Evolutionary conservation across 106 monocot species (phyloP), one percentile per base, ranked within the genome.

Genomic region (Ottelia alismoides): DNA sequence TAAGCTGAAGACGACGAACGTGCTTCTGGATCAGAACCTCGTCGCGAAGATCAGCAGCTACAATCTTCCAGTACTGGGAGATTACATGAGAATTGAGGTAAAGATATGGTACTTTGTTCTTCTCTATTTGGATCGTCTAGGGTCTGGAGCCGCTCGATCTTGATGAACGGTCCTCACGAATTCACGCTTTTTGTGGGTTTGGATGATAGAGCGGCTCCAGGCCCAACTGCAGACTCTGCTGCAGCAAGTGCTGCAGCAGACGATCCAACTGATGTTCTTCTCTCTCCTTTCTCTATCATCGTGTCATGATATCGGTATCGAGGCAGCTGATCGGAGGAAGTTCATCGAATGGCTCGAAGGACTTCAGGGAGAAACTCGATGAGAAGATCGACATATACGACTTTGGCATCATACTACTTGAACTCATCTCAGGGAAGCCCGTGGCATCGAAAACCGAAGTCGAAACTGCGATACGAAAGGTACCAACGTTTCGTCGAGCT

Each of bases 381-480:
- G 94, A 85, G 63, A 89, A 96, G 70, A 58, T 74, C n/a, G 96
- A 96, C 67, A 74, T 96, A 30, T 82, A 79, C 61, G 85, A 96
- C 35, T 89, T 96, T 60, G 96, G 96, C 54, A 68, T 85, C 63
- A 89, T 96, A 50, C 65, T 96, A 54, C 62, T 96, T 22, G 96
- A 96, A 71, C 64, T 96, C 25, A 53, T 96, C 30, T 68, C 71
- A 18, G 96, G 96, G 65, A 74, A 66, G 47, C 82, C 74, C 1
- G 58, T 89, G 46, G 61, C 60, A 47, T 67, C 76, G 27, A 54
- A 31, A 11, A 51, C 22, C 53, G 88, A 85, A 27, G 66, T 79
- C 5, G 60, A 79, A 26, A 61, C 56, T 12, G 26, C 76, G 49
- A 81, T 78, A 69, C 58, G 77, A 52, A 70, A 82, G 81, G 96